Evolutionary conservation across 2,329 filamentous ascomycete species (phyloP).

Genomic region (Clonostachys byssicola): DNA sequence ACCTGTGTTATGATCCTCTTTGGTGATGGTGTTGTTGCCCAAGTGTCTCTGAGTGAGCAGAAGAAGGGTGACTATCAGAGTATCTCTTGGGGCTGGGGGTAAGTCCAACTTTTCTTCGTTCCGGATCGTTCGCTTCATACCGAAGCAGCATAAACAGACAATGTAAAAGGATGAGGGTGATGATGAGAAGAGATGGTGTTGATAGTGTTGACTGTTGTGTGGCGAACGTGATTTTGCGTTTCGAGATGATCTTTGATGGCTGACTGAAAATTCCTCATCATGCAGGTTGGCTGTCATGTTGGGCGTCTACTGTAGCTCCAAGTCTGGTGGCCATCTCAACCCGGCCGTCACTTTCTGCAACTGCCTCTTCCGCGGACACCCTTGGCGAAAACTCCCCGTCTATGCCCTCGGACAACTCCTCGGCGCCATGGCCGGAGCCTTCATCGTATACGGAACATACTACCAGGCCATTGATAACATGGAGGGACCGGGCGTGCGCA

Average conservation of each 20-base stretch:
- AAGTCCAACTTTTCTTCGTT: slow-evolving; percentile 12
- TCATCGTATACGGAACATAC: slow-evolving; percentile 60
- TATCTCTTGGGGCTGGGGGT: slow-evolving; percentile 47
- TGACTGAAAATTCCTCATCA: not conserved
- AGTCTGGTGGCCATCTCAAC: slow-evolving; percentile 65
- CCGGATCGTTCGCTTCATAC: too few relatives aligned
- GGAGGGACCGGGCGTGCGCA: slow-evolving; percentile 59
- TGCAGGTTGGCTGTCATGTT: slow-evolving; percentile 61
- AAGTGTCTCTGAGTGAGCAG: slow-evolving; percentile 54
- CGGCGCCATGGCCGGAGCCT: slow-evolving; percentile 60
- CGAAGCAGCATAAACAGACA: too few relatives aligned
- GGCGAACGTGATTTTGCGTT: not conserved
- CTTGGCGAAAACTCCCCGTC: slow-evolving; percentile 66
- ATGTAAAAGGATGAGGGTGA: too few relatives aligned
- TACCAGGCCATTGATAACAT: slow-evolving; percentile 59
- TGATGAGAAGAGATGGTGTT: too few relatives aligned
- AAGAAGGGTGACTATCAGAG: slow-evolving; percentile 44
- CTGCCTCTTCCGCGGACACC: slow-evolving; percentile 64
- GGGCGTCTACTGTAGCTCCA: slow-evolving; percentile 61
- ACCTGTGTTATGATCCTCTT: slow-evolving; percentile 67
- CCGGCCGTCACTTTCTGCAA: slow-evolving; percentile 68
- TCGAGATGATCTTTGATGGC: not conserved
- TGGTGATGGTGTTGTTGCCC: slow-evolving; percentile 67
- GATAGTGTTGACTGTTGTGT: too few relatives aligned
- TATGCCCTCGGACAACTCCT: slow-evolving; percentile 64